Evolutionary conservation across 257 asterid species (phyloP).

Genomic region (Handroanthus guayacan): DNA sequence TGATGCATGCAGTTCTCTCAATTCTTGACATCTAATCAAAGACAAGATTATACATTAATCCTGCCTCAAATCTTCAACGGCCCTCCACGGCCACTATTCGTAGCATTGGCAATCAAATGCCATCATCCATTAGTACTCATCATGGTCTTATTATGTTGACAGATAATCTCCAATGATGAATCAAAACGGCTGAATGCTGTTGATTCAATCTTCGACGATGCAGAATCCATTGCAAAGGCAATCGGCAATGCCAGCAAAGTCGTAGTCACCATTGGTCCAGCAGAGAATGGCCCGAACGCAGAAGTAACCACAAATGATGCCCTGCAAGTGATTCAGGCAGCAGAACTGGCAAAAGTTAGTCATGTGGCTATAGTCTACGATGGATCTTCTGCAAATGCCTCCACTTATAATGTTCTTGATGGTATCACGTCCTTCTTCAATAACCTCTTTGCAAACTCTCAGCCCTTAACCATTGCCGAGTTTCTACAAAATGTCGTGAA

Average conservation of each 20-base stretch:
- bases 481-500: constrained; percentile 71
- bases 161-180: constrained; percentile 80
- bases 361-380: constrained; percentile 87
- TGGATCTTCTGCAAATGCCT: constrained; percentile 47
- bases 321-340: constrained; percentile 79
- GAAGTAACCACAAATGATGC: constrained; percentile 77
- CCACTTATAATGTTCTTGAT: constrained; percentile 78
- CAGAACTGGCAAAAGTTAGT: constrained; percentile 81
- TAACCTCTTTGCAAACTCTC: constrained; percentile 72
- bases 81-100: too few relatives aligned
- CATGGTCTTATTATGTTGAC: constrained; percentile 20
- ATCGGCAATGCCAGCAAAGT: constrained; percentile 96
- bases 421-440: constrained; percentile 86
- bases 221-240: constrained; percentile 87
- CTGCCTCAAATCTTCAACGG: too few relatives aligned
- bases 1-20: too few relatives aligned
- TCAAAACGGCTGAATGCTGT: constrained; percentile 82
- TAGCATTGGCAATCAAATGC: background rate
- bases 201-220: constrained; percentile 66
- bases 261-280: constrained; percentile 78
- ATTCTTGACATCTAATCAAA: too few relatives aligned
- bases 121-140: background rate
- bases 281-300: constrained; percentile 72
- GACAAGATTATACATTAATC: too few relatives aligned
- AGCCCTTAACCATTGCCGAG: constrained; percentile 67